Evolutionary conservation across 129 eudicot species (phyloP).

Genomic region (Chrysanthemum seticuspe): DNA sequence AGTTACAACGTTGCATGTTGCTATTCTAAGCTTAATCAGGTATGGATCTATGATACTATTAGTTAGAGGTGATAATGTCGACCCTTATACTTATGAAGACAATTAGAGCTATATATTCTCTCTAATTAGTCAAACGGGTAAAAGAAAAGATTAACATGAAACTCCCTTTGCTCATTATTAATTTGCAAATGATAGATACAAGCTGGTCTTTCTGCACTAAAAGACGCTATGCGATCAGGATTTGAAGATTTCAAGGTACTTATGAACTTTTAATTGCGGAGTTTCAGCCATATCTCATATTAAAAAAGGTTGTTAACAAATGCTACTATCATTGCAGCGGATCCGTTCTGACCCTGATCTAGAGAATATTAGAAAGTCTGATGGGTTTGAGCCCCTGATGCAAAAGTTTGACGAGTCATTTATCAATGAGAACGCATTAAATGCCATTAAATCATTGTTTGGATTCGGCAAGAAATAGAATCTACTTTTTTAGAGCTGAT

Average conservation of each 20-base stretch:
- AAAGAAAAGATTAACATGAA: background rate
- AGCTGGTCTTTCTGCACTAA: slow-evolving; percentile 93
- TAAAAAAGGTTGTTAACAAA: background rate
- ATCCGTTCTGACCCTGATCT: slow-evolving; percentile 90
- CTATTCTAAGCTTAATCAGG: slow-evolving; percentile 94
- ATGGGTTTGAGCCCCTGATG: slow-evolving; percentile 68
- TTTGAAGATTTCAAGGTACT: slow-evolving; percentile 90
- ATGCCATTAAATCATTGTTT: slow-evolving; percentile 86
- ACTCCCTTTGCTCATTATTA: background rate
- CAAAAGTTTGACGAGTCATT: slow-evolving; percentile 84
- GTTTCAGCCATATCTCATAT: too few species aligned
- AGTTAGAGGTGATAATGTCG: background rate
- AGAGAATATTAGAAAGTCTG: slow-evolving; percentile 64
- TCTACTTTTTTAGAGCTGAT: slow-evolving; percentile 3
- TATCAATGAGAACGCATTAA: slow-evolving; percentile 94
- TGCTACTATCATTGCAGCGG: slow-evolving; percentile 50
- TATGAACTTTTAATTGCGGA: background rate
- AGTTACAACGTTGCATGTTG: slow-evolving; percentile 98
- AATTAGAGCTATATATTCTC: background rate
- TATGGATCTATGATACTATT: slow-evolving; percentile 13
- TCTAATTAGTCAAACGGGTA: background rate
- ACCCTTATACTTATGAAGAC: background rate
- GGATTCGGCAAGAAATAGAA: slow-evolving; percentile 77
- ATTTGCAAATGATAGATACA: slow-evolving; percentile 48
- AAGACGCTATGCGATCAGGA: slow-evolving; percentile 82